Percentiles rank a stretch among this genome's conserved stretches.
These are phyloP conservation scores for Metschnikowia koreensis DNA, from an alignment of 805 yeast species.

Conservation along the genomic window DNA sequence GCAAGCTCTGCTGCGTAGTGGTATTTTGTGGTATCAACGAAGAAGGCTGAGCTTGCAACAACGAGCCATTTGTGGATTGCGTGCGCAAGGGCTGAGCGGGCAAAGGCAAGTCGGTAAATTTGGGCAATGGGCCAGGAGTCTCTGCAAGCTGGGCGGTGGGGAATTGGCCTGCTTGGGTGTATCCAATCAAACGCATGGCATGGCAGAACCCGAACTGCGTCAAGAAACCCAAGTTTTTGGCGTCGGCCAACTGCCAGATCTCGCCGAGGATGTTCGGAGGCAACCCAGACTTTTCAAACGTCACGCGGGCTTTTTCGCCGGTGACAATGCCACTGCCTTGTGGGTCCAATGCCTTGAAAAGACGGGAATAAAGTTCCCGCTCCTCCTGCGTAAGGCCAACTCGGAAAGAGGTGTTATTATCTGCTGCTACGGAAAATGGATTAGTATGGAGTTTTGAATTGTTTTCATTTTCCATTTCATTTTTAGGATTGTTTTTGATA, in stretches of 20 bases:
- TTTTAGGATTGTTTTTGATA: not conserved
- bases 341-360: conserved; percentile 77
- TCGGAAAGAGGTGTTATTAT: conserved; percentile 29
- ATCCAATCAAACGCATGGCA: conserved; percentile 87
- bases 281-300: conserved; percentile 83
- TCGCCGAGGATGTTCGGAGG: conserved; percentile 78
- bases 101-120: conserved; percentile 40
- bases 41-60: conserved; percentile 42
- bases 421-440: conserved; percentile 1
- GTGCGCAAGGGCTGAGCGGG: conserved; percentile 26
- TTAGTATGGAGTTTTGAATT: not conserved
- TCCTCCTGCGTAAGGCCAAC: conserved; percentile 71
- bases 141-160: conserved; percentile 53
- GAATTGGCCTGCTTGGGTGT: conserved; percentile 71
- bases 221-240: conserved; percentile 80
- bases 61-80: conserved; percentile 37
- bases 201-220: conserved; percentile 76
- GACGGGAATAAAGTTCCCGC: conserved; percentile 64
- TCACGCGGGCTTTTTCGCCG: conserved; percentile 79
- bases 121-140: conserved; percentile 62
- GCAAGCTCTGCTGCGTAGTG: conserved; percentile 30
- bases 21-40: conserved; percentile 35
- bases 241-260: conserved; percentile 93
- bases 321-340: conserved; percentile 79
- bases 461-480: no score